These are phyloP conservation scores for Diversispora eburnea DNA, from an alignment of 192 early-diverging fungal genomes.

Conservation along the genomic window DNA sequence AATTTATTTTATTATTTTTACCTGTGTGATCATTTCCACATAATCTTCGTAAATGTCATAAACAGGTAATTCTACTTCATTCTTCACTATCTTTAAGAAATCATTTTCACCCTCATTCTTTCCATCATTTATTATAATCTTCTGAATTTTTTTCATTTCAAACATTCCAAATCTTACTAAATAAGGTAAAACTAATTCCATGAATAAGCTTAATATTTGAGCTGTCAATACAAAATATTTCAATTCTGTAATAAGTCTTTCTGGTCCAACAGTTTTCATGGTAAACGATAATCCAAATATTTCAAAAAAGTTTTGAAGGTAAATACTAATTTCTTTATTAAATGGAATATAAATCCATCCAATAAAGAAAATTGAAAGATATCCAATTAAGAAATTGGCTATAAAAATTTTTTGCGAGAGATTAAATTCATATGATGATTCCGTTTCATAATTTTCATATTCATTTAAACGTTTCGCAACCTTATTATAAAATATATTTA, in stretches of 20 bases:
- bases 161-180: constrained; percentile 43
- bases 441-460: constrained; percentile 81
- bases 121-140: constrained; percentile 21
- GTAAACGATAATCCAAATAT: constrained; percentile 34
- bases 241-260: constrained; percentile 55
- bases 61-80: constrained; percentile 60
- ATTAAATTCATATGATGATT: constrained; percentile 62
- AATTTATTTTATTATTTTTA: constrained; percentile 20
- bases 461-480: constrained; percentile 64
- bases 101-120: constrained; percentile 33
- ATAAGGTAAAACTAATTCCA: constrained; percentile 74
- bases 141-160: constrained; percentile 35
- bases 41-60: constrained; percentile 90
- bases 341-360: constrained; percentile 87
- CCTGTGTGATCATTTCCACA: constrained; percentile 88
- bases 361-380: constrained; percentile 82
- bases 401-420: constrained; percentile 84
- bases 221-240: constrained; percentile 80
- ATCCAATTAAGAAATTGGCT: constrained; percentile 76
- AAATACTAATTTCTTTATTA: constrained; percentile 60
- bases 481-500: constrained; percentile 61
- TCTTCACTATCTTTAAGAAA: constrained; percentile 54
- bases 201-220: constrained; percentile 72
- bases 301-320: constrained; percentile 38
- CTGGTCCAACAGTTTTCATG: constrained; percentile 48